Percentiles rank a stretch among this genome's conserved stretches.
These are phyloP conservation scores for Clavispora phyllophila DNA, from an alignment of 805 yeast genomes.

Conservation along the genomic window DNA sequence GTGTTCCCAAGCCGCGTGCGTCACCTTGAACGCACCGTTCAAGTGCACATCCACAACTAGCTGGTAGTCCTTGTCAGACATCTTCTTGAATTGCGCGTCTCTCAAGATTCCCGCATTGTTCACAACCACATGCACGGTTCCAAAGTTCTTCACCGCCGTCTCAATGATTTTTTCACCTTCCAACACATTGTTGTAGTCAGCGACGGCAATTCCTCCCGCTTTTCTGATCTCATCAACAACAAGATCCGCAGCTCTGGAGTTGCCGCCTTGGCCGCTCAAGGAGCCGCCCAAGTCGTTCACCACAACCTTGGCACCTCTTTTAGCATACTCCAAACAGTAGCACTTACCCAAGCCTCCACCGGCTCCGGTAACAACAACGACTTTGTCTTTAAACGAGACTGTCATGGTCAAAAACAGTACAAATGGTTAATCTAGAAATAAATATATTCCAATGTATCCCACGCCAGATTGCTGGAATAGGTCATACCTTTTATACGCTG, in stretches of 20 bases:
- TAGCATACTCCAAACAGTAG: slow-evolving; percentile 82
- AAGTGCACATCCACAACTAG: slow-evolving; percentile 83
- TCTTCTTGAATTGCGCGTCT: slow-evolving; percentile 81
- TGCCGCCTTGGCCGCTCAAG: slow-evolving; percentile 65
- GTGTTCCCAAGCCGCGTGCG: slow-evolving; percentile 90
- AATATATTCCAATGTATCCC: not conserved
- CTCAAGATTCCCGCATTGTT: slow-evolving; percentile 95
- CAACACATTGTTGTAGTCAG: slow-evolving; percentile 87
- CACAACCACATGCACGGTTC: slow-evolving; percentile 81
- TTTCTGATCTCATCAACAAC: slow-evolving; percentile 80
- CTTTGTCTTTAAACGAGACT: slow-evolving; percentile 65
- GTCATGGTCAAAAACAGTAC: slow-evolving; percentile 8
- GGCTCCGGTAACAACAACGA: slow-evolving; percentile 92
- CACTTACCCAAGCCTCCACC: slow-evolving; percentile 95
- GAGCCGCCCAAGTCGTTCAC: slow-evolving; percentile 93
- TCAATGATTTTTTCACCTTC: slow-evolving; percentile 81
- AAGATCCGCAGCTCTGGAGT: slow-evolving; percentile 73
- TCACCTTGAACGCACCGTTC: slow-evolving; percentile 80
- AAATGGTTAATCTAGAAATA: not conserved
- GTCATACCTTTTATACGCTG: not conserved
- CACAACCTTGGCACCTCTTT: slow-evolving; percentile 90
- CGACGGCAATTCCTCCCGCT: slow-evolving; percentile 82
- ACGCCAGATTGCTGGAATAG: not conserved
- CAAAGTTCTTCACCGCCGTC: slow-evolving; percentile 81
- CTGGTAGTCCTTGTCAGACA: slow-evolving; percentile 75